Conservation (phyloP, 2,329 filamentous ascomycete genomes). For the Paecilomyces niveus region DNA sequence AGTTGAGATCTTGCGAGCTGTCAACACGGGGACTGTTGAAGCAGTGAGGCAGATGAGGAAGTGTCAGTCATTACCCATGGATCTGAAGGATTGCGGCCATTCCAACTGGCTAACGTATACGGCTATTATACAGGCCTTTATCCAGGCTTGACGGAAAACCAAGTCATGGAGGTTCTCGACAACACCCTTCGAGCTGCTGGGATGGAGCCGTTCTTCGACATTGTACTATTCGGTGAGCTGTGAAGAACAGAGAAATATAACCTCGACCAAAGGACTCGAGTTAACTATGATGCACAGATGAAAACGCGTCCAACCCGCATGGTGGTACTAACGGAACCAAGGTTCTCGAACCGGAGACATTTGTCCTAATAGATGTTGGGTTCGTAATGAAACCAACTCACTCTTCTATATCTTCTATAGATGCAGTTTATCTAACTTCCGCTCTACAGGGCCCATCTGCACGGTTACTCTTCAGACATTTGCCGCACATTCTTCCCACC, state of each 20-base stretch:
- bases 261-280: background rate
- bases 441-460: constrained; percentile 44
- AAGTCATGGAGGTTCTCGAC: constrained; percentile 52
- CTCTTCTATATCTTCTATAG: background rate
- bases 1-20: constrained; percentile 51
- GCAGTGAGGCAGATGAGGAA: constrained; percentile 52
- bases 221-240: constrained; percentile 50
- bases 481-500: constrained; percentile 54
- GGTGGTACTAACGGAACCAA: constrained; percentile 40
- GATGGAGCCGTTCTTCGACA: constrained; percentile 55
- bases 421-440: background rate
- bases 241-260: background rate
- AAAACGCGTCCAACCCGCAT: constrained; percentile 35
- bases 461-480: constrained; percentile 58
- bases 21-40: constrained; percentile 58
- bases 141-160: constrained; percentile 50
- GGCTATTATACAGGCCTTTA: constrained; percentile 41
- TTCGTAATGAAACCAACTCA: constrained; percentile 6
- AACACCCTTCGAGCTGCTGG: constrained; percentile 48
- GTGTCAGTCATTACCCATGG: constrained; percentile 11
- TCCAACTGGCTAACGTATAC: background rate
- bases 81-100: background rate
- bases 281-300: constrained; percentile 13
- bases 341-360: constrained; percentile 46
- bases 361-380: constrained; percentile 57